Evolutionary conservation across 31 red algal species (phyloP), one percentile per base, ranked within the genome.

Genomic region (Bonnemaisonia californica): DNA sequence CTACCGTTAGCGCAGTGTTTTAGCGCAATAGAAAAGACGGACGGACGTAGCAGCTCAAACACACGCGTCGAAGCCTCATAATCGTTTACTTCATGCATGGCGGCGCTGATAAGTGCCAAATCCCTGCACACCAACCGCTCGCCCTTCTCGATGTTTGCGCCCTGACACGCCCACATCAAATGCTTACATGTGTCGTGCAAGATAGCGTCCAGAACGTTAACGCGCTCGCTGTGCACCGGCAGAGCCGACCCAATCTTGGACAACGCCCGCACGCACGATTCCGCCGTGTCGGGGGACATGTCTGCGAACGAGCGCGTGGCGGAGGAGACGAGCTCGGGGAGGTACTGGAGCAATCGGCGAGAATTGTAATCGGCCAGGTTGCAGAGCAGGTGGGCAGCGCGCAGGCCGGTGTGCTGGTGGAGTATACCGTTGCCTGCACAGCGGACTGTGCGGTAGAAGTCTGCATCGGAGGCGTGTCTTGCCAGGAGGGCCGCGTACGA

Each of bases 51-150:
- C 22, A 60, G 78, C 32, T 67, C 37, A 54, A 69, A 81, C 12
- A 81, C 63, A 57, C 38, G 56, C 3, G 31, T 54, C n/a, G 62
- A 60, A 9, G 62, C 62, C 48, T 81, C 78, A 21, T 81, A 40
- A 39, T 81, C 78, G 62, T 81, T 81, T 23, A 66, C 60, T 32
- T 66, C 78, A 34, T 62, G 78, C 42, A 81, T 55, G n/a, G 54
- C 78, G 36, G 62, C 58, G 28, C 62, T 57, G 31, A 81, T 30
- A 9, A 81, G 57, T n/a, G 35, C 11, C 12, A 81, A 36, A 39
- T 57, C 60, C 16, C 78, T 38, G 39, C 78, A 81, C 13, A 81
- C 42, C 30, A 36, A 33, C 8, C 40, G 2, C 57, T 81, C 78
- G 62, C 56, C 41, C 78, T 45, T 22, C 4, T 40, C 22, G 12